Evolutionary conservation across 768 basidiomycete species (phyloP).

Genomic region (Pisolithus sp.): DNA sequence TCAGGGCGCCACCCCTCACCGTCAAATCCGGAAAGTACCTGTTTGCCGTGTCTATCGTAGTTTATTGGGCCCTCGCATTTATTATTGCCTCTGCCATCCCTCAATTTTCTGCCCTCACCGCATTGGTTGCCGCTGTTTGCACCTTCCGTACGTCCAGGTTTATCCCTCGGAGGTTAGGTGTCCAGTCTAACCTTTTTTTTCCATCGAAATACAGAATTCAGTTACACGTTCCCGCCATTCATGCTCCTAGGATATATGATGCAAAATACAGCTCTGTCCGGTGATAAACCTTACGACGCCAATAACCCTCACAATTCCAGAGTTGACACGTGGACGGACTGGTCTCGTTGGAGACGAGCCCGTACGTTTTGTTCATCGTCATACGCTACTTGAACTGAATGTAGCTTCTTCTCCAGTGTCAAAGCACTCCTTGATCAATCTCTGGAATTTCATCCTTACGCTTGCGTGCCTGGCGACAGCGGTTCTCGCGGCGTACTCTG

Average conservation of each 20-base stretch:
- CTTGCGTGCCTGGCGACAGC: constrained; percentile 45
- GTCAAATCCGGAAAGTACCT: constrained; percentile 24
- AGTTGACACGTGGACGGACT: constrained; percentile 24
- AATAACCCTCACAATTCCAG: constrained; percentile 19
- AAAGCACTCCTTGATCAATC: constrained; percentile 38
- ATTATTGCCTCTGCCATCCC: constrained; percentile 55
- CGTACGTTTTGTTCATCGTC: constrained; percentile 12
- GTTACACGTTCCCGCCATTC: constrained; percentile 36
- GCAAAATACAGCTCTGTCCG: constrained; percentile 21
- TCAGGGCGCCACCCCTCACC: constrained; percentile 47
- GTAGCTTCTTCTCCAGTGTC: constrained; percentile 5
- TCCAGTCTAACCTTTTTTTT: constrained; percentile 30
- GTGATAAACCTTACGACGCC: constrained; percentile 21
- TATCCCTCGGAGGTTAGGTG: constrained; percentile 21
- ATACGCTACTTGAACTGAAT: constrained; percentile 4
- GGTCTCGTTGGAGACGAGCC: constrained; percentile 26
- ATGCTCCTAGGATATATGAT: constrained; percentile 28
- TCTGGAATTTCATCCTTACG: constrained; percentile 43
- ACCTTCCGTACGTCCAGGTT: constrained; percentile 36
- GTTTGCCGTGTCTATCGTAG: constrained; percentile 18
- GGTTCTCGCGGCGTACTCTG: constrained; percentile 38
- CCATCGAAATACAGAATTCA: constrained; percentile 19
- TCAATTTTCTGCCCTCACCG: constrained; percentile 48
- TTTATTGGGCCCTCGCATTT: constrained; percentile 36
- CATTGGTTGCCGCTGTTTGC: constrained; percentile 50